Conservation (phyloP, 768 basidiomycete species). For the Aureoboletus auriporus region DNA sequence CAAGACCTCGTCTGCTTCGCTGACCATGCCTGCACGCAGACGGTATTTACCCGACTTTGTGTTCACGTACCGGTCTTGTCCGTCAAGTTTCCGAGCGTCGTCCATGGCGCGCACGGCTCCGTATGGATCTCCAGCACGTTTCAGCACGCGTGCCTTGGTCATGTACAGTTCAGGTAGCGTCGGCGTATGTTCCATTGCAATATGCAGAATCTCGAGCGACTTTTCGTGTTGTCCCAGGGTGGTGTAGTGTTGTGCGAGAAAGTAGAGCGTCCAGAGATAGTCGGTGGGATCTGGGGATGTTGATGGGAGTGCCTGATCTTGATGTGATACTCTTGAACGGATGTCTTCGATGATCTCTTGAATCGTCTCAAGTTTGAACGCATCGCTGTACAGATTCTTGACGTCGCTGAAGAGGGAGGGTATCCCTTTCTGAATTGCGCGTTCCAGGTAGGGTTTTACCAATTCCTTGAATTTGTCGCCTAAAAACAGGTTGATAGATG, state of each 20-base stretch:
- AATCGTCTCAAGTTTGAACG: conserved; percentile 61
- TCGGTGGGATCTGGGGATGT: conserved; percentile 56
- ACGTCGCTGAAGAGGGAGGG: conserved; percentile 93
- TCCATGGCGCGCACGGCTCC: conserved; percentile 76
- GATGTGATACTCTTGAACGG: conserved; percentile 32
- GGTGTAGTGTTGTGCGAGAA: conserved; percentile 87
- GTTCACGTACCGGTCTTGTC: conserved; percentile 94
- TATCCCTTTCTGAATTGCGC: conserved; percentile 76
- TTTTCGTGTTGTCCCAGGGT: conserved; percentile 43
- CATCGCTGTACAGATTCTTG: conserved; percentile 73
- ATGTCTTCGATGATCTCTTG: conserved; percentile 63
- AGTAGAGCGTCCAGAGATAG: conserved; percentile 94
- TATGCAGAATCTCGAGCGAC: conserved; percentile 60
- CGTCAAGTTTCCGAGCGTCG: conserved; percentile 80
- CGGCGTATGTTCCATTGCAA: conserved; percentile 80
- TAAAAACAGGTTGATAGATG: conserved; percentile 14
- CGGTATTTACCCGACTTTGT: conserved; percentile 92
- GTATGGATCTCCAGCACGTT: conserved; percentile 75
- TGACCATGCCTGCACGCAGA: conserved; percentile 73
- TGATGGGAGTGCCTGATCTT: conserved; percentile 29
- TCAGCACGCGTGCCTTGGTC: conserved; percentile 77
- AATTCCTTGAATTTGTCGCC: conserved; percentile 67
- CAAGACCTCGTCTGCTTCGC: conserved; percentile 69
- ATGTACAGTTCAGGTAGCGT: conserved; percentile 89
- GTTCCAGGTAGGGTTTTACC: conserved; percentile 61